These are phyloP conservation scores for Tetracentron sinense DNA, from an alignment of 164 flowering plant species.

Conservation along the genomic window DNA sequence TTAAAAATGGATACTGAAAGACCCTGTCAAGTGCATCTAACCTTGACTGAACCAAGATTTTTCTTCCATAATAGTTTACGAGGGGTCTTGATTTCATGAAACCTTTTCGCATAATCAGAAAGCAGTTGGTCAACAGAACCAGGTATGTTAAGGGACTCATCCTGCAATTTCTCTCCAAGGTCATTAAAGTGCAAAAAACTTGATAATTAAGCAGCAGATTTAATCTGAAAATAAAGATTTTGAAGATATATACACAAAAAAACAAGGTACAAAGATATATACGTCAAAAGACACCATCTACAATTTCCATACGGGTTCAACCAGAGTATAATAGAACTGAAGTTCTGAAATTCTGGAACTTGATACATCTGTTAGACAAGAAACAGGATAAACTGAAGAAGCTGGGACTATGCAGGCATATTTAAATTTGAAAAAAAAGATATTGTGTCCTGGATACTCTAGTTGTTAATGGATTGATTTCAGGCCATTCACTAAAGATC, in stretches of 20 bases:
- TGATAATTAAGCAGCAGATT: background rate
- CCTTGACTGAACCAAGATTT: conserved; percentile 96
- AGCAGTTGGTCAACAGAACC: conserved; percentile 63
- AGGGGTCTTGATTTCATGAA: conserved; percentile 86
- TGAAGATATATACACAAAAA: background rate
- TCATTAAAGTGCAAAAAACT: conserved; percentile 14
- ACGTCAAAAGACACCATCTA: background rate
- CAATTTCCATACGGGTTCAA: background rate
- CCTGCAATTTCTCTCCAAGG: conserved; percentile 46
- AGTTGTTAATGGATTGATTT: too few species aligned
- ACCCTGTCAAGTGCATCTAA: conserved; percentile 23
- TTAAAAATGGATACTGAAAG: background rate
- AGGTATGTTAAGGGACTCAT: conserved; percentile 69
- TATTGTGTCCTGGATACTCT: too few species aligned
- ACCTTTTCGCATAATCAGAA: conserved; percentile 78
- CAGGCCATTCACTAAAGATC: too few species aligned
- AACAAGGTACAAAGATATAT: too few species aligned
- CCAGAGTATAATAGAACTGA: background rate
- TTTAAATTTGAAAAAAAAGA: background rate
- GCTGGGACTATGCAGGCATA: background rate
- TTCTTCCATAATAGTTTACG: conserved; percentile 95
- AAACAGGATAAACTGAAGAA: background rate
- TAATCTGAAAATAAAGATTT: background rate
- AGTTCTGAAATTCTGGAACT: background rate
- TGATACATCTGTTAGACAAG: background rate